Conservation (phyloP, 371 early-diverging fungal genomes). For the Capniomyces stellatus region DNA sequence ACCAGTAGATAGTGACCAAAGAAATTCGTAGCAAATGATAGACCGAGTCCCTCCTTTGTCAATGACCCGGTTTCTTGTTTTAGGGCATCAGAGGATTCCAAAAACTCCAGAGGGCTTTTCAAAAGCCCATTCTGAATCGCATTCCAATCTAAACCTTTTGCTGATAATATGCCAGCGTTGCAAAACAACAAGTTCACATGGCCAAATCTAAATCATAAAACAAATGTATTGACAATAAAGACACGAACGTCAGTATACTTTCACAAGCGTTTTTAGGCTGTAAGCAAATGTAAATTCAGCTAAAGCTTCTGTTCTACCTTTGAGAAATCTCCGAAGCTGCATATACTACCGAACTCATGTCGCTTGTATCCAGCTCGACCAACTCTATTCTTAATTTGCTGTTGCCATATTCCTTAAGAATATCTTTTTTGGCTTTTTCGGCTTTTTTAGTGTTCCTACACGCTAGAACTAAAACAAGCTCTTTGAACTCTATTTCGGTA, state of each 20-base stretch:
- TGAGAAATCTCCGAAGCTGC: constrained; percentile 9
- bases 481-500: constrained; percentile 10
- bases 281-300: too few species aligned
- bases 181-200: constrained; percentile 31
- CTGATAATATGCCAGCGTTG: constrained; percentile 64
- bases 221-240: too few species aligned
- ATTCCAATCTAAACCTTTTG: constrained; percentile 30
- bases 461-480: constrained; percentile 42
- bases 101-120: constrained; percentile 34
- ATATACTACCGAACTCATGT: constrained; percentile 25
- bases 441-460: constrained; percentile 51
- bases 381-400: constrained; percentile 13
- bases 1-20: constrained; percentile 71
- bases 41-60: constrained; percentile 50
- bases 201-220: background rate
- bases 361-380: constrained; percentile 35
- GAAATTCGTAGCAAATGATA: constrained; percentile 61
- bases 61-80: constrained; percentile 36
- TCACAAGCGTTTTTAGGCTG: too few species aligned
- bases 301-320: too few species aligned
- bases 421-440: constrained; percentile 28
- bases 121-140: constrained; percentile 28
- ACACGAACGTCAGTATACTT: too few species aligned
- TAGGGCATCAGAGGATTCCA: constrained; percentile 45
- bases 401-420: constrained; percentile 28